phyloP scores from a whole-genome alignment of 305 asterid genomes.

The Solanum chacoense region DNA sequence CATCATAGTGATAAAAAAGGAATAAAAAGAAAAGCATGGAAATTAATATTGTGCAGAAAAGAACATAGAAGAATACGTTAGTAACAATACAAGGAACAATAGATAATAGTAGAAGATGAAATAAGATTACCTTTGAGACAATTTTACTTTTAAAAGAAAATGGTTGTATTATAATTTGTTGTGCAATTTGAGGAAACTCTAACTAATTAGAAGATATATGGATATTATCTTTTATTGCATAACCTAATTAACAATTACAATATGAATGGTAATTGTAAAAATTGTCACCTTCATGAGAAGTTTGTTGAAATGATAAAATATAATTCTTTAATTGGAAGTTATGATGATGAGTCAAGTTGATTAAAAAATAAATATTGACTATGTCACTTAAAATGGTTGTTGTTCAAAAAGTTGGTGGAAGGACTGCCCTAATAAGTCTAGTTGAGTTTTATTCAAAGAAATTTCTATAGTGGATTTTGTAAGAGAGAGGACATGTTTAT shows the following conservation, averaged over 20 bases:
- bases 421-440: not conserved
- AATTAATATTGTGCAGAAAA: not conserved
- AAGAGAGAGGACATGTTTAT: not conserved
- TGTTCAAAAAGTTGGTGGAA: not conserved
- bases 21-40: too few species aligned
- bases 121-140: not conserved
- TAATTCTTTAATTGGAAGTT: not conserved
- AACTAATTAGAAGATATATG: not conserved
- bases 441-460: not conserved
- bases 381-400: not conserved
- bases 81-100: not conserved
- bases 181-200: not conserved
- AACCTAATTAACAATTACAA: not conserved
- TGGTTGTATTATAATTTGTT: not conserved
- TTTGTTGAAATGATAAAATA: not conserved
- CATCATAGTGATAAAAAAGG: not conserved
- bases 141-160: not conserved
- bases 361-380: not conserved
- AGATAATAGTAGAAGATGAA: not conserved
- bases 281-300: not conserved
- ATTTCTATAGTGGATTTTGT: not conserved
- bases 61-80: not conserved
- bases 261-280: not conserved
- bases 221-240: not conserved
- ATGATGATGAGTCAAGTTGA: not conserved